Base-by-base conservation (phyloP, 2,329 filamentous ascomycete species). In the Calonectria crousiana region DNA sequence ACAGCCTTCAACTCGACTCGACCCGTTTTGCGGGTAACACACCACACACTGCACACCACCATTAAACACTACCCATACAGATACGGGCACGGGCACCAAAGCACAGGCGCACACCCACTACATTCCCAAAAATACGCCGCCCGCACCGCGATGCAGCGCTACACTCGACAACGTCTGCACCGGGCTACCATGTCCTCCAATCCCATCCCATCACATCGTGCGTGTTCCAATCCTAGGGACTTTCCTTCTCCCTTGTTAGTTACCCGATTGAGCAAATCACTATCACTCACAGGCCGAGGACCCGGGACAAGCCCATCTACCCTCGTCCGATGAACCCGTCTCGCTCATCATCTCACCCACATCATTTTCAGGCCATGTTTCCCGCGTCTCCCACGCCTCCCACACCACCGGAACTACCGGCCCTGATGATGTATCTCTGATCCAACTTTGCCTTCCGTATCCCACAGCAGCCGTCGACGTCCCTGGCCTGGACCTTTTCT, bases 371-470 rank as follows among this genome's bases (percentile, higher is more conserved):
- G 44, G n/a, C 44, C n/a, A 47, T 51, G 47, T 52, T 53, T 67
- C 75, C 62, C 69, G 53, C 77, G 76, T 73, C 72, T 67, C 77
- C 58, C 13, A 41, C 73, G 5, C 16, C 13, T 62, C 58, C 36
- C 58, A 65, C 60, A 49, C 38, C 20, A 30, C 60, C 76, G 76
- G 76, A 71, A 73, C 69, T 58, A 75, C 71, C 72, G 47, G 75
- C 41, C 52, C 44, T 70, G 30, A 71, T 44, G 67, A 74, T 69
- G 69, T 76, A 75, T 72, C 30, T n/a, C 41, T 20, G 32, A 20
- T 62, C 41, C 60, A 65, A 65, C 38, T 49, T 49, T 49, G 30
- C 60, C 41, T 65, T 65, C 41, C 41, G 18, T 34, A 34, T 28
- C 66, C 76, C 74, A 13, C 52, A 11, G 13, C 36, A 20, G 34